Conservation (phyloP, 2,329 filamentous ascomycete species). For the Whalleya microplaca region DNA sequence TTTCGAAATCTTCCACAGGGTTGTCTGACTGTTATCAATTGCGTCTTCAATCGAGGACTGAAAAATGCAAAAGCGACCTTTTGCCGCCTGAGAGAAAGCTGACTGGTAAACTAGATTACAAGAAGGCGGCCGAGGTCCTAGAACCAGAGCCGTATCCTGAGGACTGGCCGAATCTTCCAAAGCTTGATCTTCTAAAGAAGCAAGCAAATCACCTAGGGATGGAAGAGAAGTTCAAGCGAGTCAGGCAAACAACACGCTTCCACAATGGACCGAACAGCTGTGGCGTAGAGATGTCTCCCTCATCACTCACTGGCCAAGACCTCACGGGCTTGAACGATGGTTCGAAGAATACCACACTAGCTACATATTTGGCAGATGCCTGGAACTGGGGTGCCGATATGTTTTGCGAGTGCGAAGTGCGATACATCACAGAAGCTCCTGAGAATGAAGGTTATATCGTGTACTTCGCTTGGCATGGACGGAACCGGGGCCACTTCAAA, state of each 20-base stretch:
- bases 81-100: neutral
- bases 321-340: conserved; percentile 68
- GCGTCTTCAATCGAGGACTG: neutral
- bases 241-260: conserved; percentile 67
- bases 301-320: conserved; percentile 64
- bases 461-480: conserved; percentile 67
- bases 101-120: conserved; percentile 53
- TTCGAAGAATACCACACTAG: conserved; percentile 67
- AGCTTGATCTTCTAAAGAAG: conserved; percentile 58
- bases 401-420: conserved; percentile 71
- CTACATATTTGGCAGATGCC: conserved; percentile 70
- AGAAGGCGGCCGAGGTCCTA: conserved; percentile 57
- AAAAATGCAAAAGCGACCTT: neutral
- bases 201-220: conserved; percentile 59
- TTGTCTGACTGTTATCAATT: neutral
- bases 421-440: conserved; percentile 60
- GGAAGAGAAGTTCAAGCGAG: conserved; percentile 56
- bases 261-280: conserved; percentile 61
- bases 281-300: conserved; percentile 67
- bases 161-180: conserved; percentile 60
- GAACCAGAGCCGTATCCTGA: conserved; percentile 62
- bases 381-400: conserved; percentile 75
- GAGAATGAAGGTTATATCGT: conserved; percentile 61
- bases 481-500: conserved; percentile 58
- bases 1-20: conserved; percentile 3